Percentiles rank a stretch among this genome's conserved stretches.
These are phyloP conservation scores for Solanum piurae DNA, from an alignment of 257 asterid genomes.

Conservation along the genomic window DNA sequence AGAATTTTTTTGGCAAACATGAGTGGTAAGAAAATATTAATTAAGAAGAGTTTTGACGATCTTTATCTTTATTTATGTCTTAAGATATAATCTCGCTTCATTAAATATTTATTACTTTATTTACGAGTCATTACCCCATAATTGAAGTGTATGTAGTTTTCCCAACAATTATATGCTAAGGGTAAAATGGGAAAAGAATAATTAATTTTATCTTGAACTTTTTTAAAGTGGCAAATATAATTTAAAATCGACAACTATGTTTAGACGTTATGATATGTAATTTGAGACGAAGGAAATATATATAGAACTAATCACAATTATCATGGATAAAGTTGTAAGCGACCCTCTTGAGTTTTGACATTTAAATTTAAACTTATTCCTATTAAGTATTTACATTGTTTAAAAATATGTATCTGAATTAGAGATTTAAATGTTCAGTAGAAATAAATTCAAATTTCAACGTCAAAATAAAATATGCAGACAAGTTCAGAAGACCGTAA, in stretches of 20 bases:
- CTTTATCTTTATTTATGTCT: too few species aligned
- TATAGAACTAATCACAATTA: background rate
- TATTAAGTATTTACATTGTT: background rate
- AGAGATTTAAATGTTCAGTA: background rate
- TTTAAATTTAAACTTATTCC: background rate
- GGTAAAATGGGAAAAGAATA: too few species aligned
- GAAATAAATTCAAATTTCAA: background rate
- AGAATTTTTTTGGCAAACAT: background rate
- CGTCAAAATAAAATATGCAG: background rate
- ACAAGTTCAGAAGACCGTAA: too few species aligned
- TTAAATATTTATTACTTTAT: too few species aligned
- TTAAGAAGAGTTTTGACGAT: background rate
- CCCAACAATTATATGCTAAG: too few species aligned
- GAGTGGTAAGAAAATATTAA: background rate
- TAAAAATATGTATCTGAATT: background rate
- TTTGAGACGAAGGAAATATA: background rate
- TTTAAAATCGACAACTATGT: too few species aligned
- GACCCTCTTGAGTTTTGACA: background rate
- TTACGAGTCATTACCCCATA: rapidly evolving
- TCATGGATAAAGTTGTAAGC: background rate
- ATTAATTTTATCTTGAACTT: background rate
- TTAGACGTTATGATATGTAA: too few species aligned
- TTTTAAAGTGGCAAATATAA: too few species aligned
- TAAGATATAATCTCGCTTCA: too few species aligned
- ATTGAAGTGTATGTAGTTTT: background rate